These are phyloP conservation scores for Alternaria burnsii DNA, from an alignment of 2,329 filamentous ascomycete genomes.

Conservation along the genomic window DNA sequence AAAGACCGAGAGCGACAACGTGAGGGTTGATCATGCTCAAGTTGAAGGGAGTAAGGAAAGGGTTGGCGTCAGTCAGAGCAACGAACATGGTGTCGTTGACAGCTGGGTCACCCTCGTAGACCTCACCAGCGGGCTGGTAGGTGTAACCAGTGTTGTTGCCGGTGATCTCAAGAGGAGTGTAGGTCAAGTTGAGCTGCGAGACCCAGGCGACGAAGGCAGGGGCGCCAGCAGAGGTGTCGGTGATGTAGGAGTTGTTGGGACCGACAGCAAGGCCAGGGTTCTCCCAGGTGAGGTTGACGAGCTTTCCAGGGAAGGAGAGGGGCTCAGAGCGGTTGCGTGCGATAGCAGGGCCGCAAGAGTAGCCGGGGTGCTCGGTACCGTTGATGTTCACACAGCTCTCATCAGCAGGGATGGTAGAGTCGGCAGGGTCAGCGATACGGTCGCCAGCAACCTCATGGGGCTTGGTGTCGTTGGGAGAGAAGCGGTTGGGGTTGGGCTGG, in stretches of 20 bases:
- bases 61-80: conserved; percentile 73
- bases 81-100: conserved; percentile 84
- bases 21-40: conserved; percentile 77
- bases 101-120: conserved; percentile 72
- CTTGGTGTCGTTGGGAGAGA: conserved; percentile 68
- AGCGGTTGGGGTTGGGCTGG: conserved; percentile 76
- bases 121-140: conserved; percentile 74
- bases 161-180: conserved; percentile 70
- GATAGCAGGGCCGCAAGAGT: conserved; percentile 71
- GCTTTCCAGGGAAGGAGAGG: conserved; percentile 76
- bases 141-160: conserved; percentile 69
- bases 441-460: conserved; percentile 71
- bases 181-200: conserved; percentile 69
- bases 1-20: conserved; percentile 76
- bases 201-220: conserved; percentile 80
- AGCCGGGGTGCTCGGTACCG: conserved; percentile 60
- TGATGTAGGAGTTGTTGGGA: conserved; percentile 84
- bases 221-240: conserved; percentile 62
- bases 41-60: conserved; percentile 79
- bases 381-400: conserved; percentile 68
- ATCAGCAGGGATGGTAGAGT: conserved; percentile 54
- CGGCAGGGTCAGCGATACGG: conserved; percentile 64
- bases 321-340: conserved; percentile 74
- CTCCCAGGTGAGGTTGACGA: conserved; percentile 78
- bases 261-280: conserved; percentile 72